Conservation (phyloP, 148 eudicot species). For the Cornus controversa region DNA sequence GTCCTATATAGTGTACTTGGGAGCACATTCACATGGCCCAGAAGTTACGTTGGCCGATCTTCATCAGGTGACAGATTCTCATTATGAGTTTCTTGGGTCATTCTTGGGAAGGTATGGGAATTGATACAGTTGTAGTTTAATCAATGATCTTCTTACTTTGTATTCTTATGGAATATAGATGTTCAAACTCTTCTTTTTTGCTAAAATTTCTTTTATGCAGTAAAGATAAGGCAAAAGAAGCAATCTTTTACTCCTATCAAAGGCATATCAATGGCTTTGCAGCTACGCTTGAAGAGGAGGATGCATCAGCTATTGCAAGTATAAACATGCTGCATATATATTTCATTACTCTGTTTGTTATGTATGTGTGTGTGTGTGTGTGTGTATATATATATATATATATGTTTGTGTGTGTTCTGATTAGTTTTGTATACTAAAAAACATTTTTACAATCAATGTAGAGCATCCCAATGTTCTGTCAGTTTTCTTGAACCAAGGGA, state of each 20-base stretch:
- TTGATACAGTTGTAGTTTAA: background rate
- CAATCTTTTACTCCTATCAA: constrained; percentile 58
- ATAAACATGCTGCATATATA: background rate
- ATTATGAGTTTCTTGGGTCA: constrained; percentile 53
- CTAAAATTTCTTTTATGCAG: constrained; percentile 20
- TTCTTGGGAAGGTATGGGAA: constrained; percentile 49
- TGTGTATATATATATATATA: background rate
- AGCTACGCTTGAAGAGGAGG: constrained; percentile 52
- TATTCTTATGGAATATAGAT: background rate
- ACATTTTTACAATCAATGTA: background rate
- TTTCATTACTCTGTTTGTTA: background rate
- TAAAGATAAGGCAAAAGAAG: constrained; percentile 45
- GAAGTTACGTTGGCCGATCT: constrained; percentile 30
- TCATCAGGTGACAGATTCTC: constrained; percentile 32
- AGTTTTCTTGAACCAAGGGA: constrained; percentile 43
- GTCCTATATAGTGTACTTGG: constrained; percentile 73
- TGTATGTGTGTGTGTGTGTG: too few relatives aligned
- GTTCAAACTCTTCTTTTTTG: too few relatives aligned
- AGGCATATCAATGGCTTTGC: constrained; percentile 67
- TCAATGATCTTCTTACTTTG: background rate
- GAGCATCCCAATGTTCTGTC: constrained; percentile 63
- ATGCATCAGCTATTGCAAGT: constrained; percentile 59
- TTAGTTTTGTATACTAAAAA: background rate
- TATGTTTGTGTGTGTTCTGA: background rate
- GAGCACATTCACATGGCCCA: constrained; percentile 50